These are phyloP conservation scores for Amanita pallidorosea DNA, from an alignment of 768 basidiomycete genomes.

Conservation along the genomic window DNA sequence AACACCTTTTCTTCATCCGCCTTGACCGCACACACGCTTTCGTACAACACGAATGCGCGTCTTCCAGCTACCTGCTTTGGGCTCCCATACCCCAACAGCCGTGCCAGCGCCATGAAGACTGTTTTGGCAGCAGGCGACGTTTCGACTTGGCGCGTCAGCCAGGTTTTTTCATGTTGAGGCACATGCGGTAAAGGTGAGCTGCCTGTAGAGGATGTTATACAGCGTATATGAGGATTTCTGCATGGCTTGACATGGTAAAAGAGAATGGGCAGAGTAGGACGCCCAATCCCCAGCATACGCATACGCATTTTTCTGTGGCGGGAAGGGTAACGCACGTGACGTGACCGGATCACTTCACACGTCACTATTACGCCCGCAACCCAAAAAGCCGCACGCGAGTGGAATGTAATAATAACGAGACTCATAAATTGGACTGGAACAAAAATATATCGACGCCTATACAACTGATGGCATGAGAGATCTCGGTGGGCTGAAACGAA, in stretches of 20 bases:
- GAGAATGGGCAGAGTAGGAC: neutral
- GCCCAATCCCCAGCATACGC: neutral
- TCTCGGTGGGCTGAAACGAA: too few species aligned
- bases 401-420: too few species aligned
- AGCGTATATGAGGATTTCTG: neutral
- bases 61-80: slow-evolving; percentile 51
- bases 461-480: too few species aligned
- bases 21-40: slow-evolving; percentile 39
- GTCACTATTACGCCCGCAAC: too few species aligned
- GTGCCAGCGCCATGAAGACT: slow-evolving; percentile 37
- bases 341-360: too few species aligned
- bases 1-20: slow-evolving; percentile 52
- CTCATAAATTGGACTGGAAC: too few species aligned
- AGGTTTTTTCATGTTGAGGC: slow-evolving; percentile 21
- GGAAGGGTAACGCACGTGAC: too few species aligned
- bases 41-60: slow-evolving; percentile 48
- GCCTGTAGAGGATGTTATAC: neutral
- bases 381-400: too few species aligned
- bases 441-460: too few species aligned
- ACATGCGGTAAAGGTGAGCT: neutral
- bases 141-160: slow-evolving; percentile 47
- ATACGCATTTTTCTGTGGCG: too few species aligned
- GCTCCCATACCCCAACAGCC: slow-evolving; percentile 47
- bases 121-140: slow-evolving; percentile 34
- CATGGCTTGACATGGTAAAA: neutral